These are phyloP conservation scores for Sistotremastrum niveocremeum DNA, from an alignment of 768 basidiomycete species.

Conservation along the genomic window DNA sequence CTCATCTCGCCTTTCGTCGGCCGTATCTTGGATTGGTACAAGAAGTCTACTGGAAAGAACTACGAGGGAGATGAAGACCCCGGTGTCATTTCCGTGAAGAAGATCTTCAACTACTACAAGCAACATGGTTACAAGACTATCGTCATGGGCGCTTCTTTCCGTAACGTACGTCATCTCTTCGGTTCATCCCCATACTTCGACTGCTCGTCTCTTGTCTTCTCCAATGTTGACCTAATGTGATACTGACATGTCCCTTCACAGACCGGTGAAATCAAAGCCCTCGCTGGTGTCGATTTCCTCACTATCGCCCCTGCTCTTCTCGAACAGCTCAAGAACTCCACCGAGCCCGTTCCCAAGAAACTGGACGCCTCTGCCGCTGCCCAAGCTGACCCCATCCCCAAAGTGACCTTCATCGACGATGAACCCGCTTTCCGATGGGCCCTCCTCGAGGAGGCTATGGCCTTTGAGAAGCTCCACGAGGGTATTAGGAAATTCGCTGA, in stretches of 20 bases:
- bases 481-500: conserved; percentile 98
- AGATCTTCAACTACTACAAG: conserved; percentile 99
- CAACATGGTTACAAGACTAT: conserved; percentile 97
- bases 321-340: conserved; percentile 82
- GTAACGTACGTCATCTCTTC: conserved; percentile 52
- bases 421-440: conserved; percentile 95
- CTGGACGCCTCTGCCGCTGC: conserved; percentile 45
- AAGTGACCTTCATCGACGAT: conserved; percentile 79
- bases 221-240: not conserved
- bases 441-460: conserved; percentile 88
- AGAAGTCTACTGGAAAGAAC: conserved; percentile 71
- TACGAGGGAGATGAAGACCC: conserved; percentile 91
- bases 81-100: conserved; percentile 89
- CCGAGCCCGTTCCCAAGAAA: conserved; percentile 67
- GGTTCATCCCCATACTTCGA: not conserved
- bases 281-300: conserved; percentile 95
- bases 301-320: conserved; percentile 87
- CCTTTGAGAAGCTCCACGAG: conserved; percentile 97
- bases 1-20: conserved; percentile 99
- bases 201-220: not conserved
- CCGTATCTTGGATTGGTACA: conserved; percentile 99
- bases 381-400: conserved; percentile 42
- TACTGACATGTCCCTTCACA: conserved; percentile 16
- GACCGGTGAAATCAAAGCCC: conserved; percentile 84
- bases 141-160: conserved; percentile 99